Evolutionary conservation across 2,329 filamentous ascomycete species (phyloP), one percentile per base, ranked within the genome.

Genomic region (Colletotrichum siamense): DNA sequence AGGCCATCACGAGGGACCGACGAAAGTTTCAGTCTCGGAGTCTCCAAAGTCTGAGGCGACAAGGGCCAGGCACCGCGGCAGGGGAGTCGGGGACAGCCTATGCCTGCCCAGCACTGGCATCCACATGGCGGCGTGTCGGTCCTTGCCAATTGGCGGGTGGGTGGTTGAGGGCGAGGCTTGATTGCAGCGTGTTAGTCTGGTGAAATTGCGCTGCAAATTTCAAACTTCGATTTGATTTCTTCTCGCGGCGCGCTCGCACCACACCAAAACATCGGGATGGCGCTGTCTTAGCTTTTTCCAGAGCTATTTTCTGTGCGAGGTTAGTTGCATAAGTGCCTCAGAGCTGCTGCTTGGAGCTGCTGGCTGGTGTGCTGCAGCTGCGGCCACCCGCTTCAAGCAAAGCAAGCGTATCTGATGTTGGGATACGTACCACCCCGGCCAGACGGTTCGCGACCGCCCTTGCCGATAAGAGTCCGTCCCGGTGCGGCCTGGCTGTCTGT

Each of bases 1-100:
- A 76, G 71, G 74, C 74, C 70, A 74, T 76, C 65, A 65, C 59
- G 74, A 76, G 71, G 73, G 12, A 28, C 49, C n/a, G 61, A 73
- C 10, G 59, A 76, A 69, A 76, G 74, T 76, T 76, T 76, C 74
- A 76, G 71, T 65, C 10, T 26, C 36, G 44, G 64, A 73, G 71
- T 65, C 10, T 26, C 36, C 59, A 69, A 73, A 61, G 70, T 76
- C 65, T 76, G 74, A 69, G 32, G 74, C 74, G 74, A 52, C 74
- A 32, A 28, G 74, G 74, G 30, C 70, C 64, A 69, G 71, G 71
- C 30, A 59, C 15, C 5, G 22, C 16, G 32, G 59, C 39, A 32
- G 26, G 69, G 73, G 15, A 36, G 34, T 36, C 34, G 34, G 34
- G 34, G 55, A 22, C 55, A 34, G 73, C 57, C 36, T 44, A 68